phyloP scores from a whole-genome alignment of 768 basidiomycete species.

The Hirschioporus abietinus region DNA sequence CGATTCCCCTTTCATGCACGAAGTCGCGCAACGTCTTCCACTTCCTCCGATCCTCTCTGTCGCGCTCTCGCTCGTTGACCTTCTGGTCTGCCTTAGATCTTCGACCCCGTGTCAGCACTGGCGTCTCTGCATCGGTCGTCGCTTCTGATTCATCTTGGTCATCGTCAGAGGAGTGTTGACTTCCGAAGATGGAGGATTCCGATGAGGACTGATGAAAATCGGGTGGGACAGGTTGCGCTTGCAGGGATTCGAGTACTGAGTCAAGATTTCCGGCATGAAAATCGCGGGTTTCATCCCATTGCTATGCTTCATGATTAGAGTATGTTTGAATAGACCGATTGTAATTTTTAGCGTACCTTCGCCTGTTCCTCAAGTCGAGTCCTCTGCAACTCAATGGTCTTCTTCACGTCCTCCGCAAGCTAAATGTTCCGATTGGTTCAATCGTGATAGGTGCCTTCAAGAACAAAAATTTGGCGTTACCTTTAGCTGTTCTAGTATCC shows the following conservation, averaged over 20 bases:
- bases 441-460: background rate
- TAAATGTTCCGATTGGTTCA: conserved; percentile 21
- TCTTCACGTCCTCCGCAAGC: conserved; percentile 71
- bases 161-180: conserved; percentile 52
- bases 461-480: conserved; percentile 50
- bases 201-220: conserved; percentile 64
- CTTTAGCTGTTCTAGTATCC: conserved; percentile 72
- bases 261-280: conserved; percentile 63
- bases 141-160: conserved; percentile 21
- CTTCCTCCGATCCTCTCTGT: conserved; percentile 39
- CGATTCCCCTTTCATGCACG: conserved; percentile 77
- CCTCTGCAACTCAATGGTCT: conserved; percentile 70
- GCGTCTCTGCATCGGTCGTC: conserved; percentile 2
- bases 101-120: background rate
- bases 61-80: conserved; percentile 12
- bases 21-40: conserved; percentile 88
- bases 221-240: conserved; percentile 68
- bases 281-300: conserved; percentile 64
- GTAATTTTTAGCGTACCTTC: conserved; percentile 36
- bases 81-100: background rate
- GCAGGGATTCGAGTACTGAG: conserved; percentile 63
- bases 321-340: background rate
- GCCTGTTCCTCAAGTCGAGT: conserved; percentile 53
- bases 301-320: conserved; percentile 32
- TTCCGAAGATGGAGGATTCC: conserved; percentile 76